Evolutionary conservation across 371 early-diverging fungal species (phyloP), one percentile per base, ranked within the genome.

Genomic region (Mortierella sp.): DNA sequence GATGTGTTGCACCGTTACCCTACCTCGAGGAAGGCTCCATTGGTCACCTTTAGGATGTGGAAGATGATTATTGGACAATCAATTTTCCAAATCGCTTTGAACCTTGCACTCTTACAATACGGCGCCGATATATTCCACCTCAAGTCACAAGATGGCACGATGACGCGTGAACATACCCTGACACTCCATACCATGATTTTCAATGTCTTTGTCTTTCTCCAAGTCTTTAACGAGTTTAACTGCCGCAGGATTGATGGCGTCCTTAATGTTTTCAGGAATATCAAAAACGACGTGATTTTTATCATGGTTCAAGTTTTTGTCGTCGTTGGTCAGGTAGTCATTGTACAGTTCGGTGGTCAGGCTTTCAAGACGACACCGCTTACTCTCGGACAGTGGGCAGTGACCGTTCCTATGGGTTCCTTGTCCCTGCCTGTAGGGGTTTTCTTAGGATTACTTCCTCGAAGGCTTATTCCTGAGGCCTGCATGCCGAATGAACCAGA

Each of bases 121-220:
- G 94, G 94, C 58, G 86, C 88, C 19, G 81, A 86, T 24, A 73
- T 93, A 65, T 95, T 95, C 87, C 87, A 91, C 45, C 86, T 92
- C 32, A 83, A 83, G 7, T 82, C 85, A 47, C 69, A 65, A 0
- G 88, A 89, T 16, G 80, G 80, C 19, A 48, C 52, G 19, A 36
- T 74, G 22, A 72, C 75, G 24, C 52, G 67, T 3, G 24, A 60
- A 58, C 50, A 80, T 45, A 68, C 84, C 71, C 75, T 76, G 9
- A 86, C 91, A 21, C 86, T 95, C 66, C 90, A 89, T 62, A 94
- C 97, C 13, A 88, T 97, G 77, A 92, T 98, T 13, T 99, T 98
- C 88, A 99, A 99, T 84, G 84, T 93, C 16, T 99, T 99, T 88
- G 96, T 98, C 47, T 95, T 97, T 82, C 84, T 96, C 47, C 98